phyloP scores from a whole-genome alignment of 2,329 filamentous ascomycete genomes.

The Talaromyces sp. region DNA sequence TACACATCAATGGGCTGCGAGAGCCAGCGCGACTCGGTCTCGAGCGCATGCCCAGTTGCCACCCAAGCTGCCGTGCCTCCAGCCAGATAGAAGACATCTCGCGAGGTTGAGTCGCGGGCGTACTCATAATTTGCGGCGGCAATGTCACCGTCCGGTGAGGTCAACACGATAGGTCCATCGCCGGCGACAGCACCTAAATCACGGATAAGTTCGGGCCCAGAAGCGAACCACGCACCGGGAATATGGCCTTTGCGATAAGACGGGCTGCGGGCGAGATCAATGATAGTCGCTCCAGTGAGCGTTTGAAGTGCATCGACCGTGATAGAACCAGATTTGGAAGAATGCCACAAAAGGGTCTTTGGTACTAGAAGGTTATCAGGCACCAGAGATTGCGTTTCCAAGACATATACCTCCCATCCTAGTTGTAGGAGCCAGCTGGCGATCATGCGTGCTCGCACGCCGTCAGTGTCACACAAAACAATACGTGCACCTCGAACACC shows the following conservation, averaged over 20 bases:
- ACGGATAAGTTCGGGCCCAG: slow-evolving; percentile 30
- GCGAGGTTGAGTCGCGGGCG: slow-evolving; percentile 3
- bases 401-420: slow-evolving; percentile 31
- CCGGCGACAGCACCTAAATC: slow-evolving; percentile 22
- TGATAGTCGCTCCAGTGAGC: slow-evolving; percentile 20
- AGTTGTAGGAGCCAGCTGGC: slow-evolving; percentile 31
- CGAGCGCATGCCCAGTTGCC: slow-evolving; percentile 21
- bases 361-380: slow-evolving; percentile 14
- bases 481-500: slow-evolving; percentile 30
- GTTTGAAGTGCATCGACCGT: slow-evolving; percentile 17
- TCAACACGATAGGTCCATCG: slow-evolving; percentile 26
- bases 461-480: slow-evolving; percentile 29
- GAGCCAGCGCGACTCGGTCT: slow-evolving; percentile 28
- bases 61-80: slow-evolving; percentile 30
- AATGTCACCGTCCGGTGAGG: slow-evolving; percentile 13
- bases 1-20: slow-evolving; percentile 33
- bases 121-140: slow-evolving; percentile 2
- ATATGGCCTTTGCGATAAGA: slow-evolving; percentile 30
- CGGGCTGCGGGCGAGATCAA: slow-evolving; percentile 31
- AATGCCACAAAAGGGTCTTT: neutral
- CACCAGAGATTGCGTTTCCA: slow-evolving; percentile 20
- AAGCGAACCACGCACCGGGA: slow-evolving; percentile 29
- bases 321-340: neutral
- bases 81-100: slow-evolving; percentile 22
- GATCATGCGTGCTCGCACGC: slow-evolving; percentile 30